Percentiles rank a stretch among this genome's conserved stretches.
Evolutionary conservation across 1,284 basidiomycete species (phyloP).

Genomic region (Rhizoctonia solani): DNA sequence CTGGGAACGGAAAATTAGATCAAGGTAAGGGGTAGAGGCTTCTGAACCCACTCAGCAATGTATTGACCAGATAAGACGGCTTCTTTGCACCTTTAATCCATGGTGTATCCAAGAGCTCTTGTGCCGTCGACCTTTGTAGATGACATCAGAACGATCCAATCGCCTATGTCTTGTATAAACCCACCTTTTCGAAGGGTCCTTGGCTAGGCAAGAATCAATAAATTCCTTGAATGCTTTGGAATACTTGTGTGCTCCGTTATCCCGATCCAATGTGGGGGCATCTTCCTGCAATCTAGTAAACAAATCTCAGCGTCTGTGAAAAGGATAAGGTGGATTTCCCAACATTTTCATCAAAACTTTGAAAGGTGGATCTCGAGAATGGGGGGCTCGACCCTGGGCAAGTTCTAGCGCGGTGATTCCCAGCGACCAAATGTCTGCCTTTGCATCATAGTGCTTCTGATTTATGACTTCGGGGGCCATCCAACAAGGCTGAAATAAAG

Average conservation of each 20-base stretch:
- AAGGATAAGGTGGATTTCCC: slow-evolving; percentile 42
- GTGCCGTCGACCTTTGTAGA: slow-evolving; percentile 68
- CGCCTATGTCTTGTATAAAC: background rate
- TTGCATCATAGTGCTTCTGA: slow-evolving; percentile 75
- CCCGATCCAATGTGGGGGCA: slow-evolving; percentile 73
- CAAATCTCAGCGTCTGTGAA: background rate
- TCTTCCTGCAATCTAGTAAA: slow-evolving; percentile 64
- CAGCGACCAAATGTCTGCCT: slow-evolving; percentile 89
- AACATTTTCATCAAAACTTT: slow-evolving; percentile 76
- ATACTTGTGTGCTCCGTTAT: slow-evolving; percentile 75
- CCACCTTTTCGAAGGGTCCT: slow-evolving; percentile 76
- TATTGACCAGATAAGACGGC: slow-evolving; percentile 70
- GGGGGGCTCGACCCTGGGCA: slow-evolving; percentile 79
- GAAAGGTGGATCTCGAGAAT: slow-evolving; percentile 74
- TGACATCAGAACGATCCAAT: background rate
- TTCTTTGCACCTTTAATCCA: slow-evolving; percentile 81
- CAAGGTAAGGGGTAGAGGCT: background rate
- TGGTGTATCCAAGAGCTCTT: slow-evolving; percentile 73
- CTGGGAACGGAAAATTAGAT: slow-evolving; percentile 42
- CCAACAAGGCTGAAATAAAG: slow-evolving; percentile 71
- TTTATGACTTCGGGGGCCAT: slow-evolving; percentile 92
- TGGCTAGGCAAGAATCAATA: slow-evolving; percentile 77
- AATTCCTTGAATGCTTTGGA: slow-evolving; percentile 81
- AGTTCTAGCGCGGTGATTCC: slow-evolving; percentile 88
- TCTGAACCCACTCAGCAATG: slow-evolving; percentile 63